These are phyloP conservation scores for Leucosporidium yakuticum DNA, from an alignment of 768 basidiomycete genomes.

Conservation along the genomic window DNA sequence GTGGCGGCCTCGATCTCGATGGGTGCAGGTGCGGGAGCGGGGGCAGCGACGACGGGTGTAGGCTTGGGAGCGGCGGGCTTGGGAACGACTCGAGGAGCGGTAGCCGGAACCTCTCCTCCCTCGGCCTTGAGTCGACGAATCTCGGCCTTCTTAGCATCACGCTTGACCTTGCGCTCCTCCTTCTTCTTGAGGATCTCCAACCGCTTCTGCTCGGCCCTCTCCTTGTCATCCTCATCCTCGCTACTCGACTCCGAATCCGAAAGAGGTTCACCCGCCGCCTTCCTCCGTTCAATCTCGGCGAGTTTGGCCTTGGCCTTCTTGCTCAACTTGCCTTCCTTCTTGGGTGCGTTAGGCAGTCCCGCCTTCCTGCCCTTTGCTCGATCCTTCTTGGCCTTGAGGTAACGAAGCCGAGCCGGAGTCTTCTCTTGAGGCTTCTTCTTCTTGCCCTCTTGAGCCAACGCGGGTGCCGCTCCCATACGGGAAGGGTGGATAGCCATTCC, in stretches of 20 bases:
- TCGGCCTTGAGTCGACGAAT: conserved; percentile 21
- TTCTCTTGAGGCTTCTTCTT: conserved; percentile 48
- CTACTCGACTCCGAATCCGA: conserved; percentile 7
- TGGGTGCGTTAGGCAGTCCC: conserved; percentile 37
- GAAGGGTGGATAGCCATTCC: conserved; percentile 19
- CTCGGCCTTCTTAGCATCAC: conserved; percentile 35
- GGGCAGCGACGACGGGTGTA: conserved; percentile 20
- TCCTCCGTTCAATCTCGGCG: background rate
- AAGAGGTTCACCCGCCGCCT: background rate
- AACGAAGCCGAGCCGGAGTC: conserved; percentile 66
- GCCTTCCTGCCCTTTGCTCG: conserved; percentile 54
- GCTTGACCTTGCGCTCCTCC: conserved; percentile 25
- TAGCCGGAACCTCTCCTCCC: conserved; percentile 28
- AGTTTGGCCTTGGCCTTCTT: conserved; percentile 39
- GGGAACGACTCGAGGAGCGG: conserved; percentile 31
- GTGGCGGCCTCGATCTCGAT: conserved; percentile 3
- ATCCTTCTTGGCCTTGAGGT: conserved; percentile 65
- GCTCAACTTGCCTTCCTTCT: conserved; percentile 29
- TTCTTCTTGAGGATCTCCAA: conserved; percentile 3
- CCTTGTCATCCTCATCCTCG: conserved; percentile 27
- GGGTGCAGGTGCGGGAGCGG: background rate
- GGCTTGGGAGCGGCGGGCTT: conserved; percentile 9
- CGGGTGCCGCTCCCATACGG: conserved; percentile 2
- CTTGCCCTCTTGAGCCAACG: conserved; percentile 3
- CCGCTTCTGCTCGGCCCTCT: conserved; percentile 30